Conservation (phyloP, 495 filamentous ascomycete genomes). For the Penicillium soppii region DNA sequence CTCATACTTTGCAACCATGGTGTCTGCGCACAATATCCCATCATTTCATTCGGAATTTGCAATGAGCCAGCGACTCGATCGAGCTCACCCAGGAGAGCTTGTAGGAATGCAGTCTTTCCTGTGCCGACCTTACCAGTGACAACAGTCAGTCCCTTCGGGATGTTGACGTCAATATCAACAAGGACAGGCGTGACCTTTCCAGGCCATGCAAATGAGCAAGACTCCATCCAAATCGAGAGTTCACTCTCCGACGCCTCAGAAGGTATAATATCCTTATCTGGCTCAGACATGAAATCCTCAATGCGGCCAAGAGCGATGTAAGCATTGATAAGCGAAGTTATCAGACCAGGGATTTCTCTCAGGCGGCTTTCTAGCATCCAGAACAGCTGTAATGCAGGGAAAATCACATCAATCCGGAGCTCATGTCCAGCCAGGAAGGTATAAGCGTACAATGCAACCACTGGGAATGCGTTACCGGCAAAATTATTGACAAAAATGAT, state of each 20-base stretch:
- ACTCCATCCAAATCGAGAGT: constrained; percentile 47
- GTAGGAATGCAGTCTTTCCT: constrained; percentile 78
- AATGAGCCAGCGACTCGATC: constrained; percentile 62
- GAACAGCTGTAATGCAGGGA: constrained; percentile 79
- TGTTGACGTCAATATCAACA: constrained; percentile 57
- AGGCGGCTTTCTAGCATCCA: constrained; percentile 66
- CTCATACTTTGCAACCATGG: constrained; percentile 94
- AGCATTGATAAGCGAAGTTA: constrained; percentile 71
- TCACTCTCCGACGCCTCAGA: constrained; percentile 31
- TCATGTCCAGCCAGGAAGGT: constrained; percentile 63
- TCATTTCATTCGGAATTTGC: constrained; percentile 60
- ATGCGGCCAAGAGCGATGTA: constrained; percentile 74
- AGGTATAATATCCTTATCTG: constrained; percentile 60
- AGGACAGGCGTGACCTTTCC: constrained; percentile 61
- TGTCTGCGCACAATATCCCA: constrained; percentile 80
- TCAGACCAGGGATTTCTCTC: constrained; percentile 66
- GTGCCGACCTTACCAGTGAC: constrained; percentile 71
- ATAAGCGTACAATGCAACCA: constrained; percentile 76
- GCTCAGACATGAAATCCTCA: constrained; percentile 80
- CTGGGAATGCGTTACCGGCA: constrained; percentile 69
- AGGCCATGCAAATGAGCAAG: constrained; percentile 77
- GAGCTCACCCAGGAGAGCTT: constrained; percentile 76
- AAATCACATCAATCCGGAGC: constrained; percentile 73
- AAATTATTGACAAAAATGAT: constrained; percentile 63
- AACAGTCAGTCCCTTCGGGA: constrained; percentile 65